A percentile compares a stretch with the other conserved stretches of the same genome.
Conservation (phyloP, 2,329 filamentous ascomycete genomes). For the Paracoccidioides lutzii region DNA sequence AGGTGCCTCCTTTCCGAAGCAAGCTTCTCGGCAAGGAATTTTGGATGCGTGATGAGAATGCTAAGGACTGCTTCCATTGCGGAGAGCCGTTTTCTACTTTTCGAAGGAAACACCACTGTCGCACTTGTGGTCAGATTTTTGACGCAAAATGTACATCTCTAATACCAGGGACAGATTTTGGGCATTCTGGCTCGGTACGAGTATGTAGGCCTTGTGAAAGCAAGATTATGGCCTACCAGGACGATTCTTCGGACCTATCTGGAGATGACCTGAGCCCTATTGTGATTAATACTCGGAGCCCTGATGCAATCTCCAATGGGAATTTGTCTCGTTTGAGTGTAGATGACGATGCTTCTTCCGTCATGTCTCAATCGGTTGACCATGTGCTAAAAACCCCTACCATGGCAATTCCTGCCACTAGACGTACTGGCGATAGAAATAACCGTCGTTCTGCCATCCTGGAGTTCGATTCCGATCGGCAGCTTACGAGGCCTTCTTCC, state of each 20-base stretch:
- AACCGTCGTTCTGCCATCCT: constrained; percentile 79
- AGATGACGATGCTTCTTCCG: constrained; percentile 32
- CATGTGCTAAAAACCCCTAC: constrained; percentile 42
- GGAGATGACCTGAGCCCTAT: constrained; percentile 55
- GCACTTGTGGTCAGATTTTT: constrained; percentile 93
- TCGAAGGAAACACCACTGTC: constrained; percentile 89
- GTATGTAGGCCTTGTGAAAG: constrained; percentile 88
- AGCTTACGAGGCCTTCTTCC: constrained; percentile 77
- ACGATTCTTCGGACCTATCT: constrained; percentile 84
- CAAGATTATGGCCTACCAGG: constrained; percentile 80
- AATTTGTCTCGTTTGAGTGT: constrained; percentile 31
- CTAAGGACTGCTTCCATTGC: constrained; percentile 92
- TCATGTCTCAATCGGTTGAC: constrained; percentile 35
- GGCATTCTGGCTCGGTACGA: constrained; percentile 67
- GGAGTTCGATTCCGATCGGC: constrained; percentile 72
- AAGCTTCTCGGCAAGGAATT: constrained; percentile 90
- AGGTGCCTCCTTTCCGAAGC: constrained; percentile 56
- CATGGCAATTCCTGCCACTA: constrained; percentile 52
- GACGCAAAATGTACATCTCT: constrained; percentile 90
- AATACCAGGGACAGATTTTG: constrained; percentile 78
- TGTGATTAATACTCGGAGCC: constrained; percentile 45
- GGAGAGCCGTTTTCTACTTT: constrained; percentile 86
- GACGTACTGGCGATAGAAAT: constrained; percentile 56
- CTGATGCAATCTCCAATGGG: constrained; percentile 45
- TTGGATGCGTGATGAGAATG: constrained; percentile 98